Evolutionary conservation across 1,139 yeast genomes (phyloP).

Genomic region (Nakaseomyces uthaithaninus): DNA sequence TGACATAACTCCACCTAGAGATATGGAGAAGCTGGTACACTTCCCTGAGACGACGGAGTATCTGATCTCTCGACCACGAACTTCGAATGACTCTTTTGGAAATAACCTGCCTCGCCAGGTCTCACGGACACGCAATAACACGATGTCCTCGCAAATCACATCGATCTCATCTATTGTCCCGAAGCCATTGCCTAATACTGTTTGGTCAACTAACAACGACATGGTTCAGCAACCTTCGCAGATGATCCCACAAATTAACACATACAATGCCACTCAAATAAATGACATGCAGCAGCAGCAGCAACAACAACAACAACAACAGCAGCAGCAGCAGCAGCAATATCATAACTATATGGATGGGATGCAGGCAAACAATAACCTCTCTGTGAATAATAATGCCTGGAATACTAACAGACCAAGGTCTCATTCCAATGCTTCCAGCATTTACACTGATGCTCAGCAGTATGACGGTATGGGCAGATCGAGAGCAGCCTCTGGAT

Average conservation of each 20-base stretch:
- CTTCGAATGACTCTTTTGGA: conserved; percentile 28
- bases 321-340: conserved; percentile 8
- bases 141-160: conserved; percentile 31
- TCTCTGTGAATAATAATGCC: conserved; percentile 10
- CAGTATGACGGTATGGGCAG: conserved; percentile 25
- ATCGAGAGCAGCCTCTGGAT: conserved; percentile 38
- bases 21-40: conserved; percentile 21
- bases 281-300: conserved; percentile 3
- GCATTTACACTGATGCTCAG: conserved; percentile 26
- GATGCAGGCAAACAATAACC: neutral
- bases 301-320: conserved; percentile 10
- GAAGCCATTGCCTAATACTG: conserved; percentile 18
- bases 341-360: conserved; percentile 13
- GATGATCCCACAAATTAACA: conserved; percentile 2
- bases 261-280: conserved; percentile 2
- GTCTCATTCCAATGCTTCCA: conserved; percentile 28
- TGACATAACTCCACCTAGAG: conserved; percentile 25
- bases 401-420: conserved; percentile 20
- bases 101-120: conserved; percentile 15
- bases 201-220: conserved; percentile 21
- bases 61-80: conserved; percentile 20
- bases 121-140: conserved; percentile 30
- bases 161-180: conserved; percentile 26
- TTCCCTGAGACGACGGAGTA: conserved; percentile 25
- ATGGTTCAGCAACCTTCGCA: conserved; percentile 13